Conservation (phyloP, 83 land plant species). For the Picea engelmannii region DNA sequence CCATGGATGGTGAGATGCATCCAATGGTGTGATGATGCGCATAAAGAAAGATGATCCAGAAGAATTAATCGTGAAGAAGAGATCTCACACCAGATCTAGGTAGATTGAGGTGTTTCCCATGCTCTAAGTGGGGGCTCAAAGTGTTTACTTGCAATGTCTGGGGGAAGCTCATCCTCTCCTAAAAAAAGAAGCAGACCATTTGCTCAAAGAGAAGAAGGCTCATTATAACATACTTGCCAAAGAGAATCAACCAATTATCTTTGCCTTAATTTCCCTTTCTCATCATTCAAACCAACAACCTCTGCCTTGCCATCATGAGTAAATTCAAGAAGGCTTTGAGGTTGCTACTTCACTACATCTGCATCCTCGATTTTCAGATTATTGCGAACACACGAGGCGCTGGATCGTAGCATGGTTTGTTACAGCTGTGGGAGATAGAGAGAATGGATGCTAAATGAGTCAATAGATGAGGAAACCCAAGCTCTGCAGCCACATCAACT, state of each 20-base stretch:
- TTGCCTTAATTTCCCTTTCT: slow-evolving; percentile 54
- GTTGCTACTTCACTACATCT: slow-evolving; percentile 84
- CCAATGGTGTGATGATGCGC: too few species aligned
- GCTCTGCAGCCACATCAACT: too few species aligned
- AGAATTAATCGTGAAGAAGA: too few species aligned
- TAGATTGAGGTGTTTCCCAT: slow-evolving; percentile 41
- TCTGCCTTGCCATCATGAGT: slow-evolving; percentile 27
- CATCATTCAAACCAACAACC: background rate
- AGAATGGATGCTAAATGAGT: too few species aligned
- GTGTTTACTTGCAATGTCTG: slow-evolving; percentile 83
- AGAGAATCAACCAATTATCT: slow-evolving; percentile 47
- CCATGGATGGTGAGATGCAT: too few species aligned
- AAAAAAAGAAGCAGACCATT: slow-evolving; percentile 80
- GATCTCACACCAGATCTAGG: too few species aligned
- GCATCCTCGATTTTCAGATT: background rate
- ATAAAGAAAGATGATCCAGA: too few species aligned
- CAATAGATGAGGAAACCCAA: slow-evolving; percentile 17
- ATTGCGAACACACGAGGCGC: too few species aligned
- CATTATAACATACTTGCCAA: too few species aligned
- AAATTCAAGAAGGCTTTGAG: slow-evolving; percentile 69
- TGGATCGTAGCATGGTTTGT: too few species aligned
- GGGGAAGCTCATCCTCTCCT: slow-evolving; percentile 88
- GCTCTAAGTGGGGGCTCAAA: slow-evolving; percentile 80
- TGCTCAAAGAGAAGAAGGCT: slow-evolving; percentile 67
- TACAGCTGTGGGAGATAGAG: too few species aligned